These are phyloP conservation scores for Ophioceras dolichostomum DNA, from an alignment of 2,329 filamentous ascomycete genomes.

Conservation along the genomic window DNA sequence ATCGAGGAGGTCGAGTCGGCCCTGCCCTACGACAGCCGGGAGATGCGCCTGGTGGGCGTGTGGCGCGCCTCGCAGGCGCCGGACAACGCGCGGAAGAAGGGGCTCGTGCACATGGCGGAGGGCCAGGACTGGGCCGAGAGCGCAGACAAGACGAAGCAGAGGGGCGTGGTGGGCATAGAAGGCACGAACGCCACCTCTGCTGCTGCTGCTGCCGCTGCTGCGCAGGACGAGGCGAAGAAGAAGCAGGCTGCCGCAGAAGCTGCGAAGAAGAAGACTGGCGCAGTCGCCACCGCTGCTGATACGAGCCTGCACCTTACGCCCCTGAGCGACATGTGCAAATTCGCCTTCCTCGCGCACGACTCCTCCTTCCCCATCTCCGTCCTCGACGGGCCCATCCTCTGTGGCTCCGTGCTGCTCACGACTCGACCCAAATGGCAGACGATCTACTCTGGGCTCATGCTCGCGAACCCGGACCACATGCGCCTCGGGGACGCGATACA, in stretches of 20 bases:
- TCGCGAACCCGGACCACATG: background rate
- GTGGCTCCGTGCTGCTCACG: background rate
- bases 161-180: background rate
- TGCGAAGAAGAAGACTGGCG: background rate
- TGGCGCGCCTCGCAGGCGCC: background rate
- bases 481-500: background rate
- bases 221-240: background rate
- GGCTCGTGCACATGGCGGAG: background rate
- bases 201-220: background rate
- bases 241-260: no score
- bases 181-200: background rate
- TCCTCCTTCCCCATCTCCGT: background rate
- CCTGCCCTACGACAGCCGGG: background rate
- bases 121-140: background rate
- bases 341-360: slow-evolving; percentile 1
- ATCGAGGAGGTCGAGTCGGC: background rate
- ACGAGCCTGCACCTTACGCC: background rate
- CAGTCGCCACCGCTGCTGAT: background rate
- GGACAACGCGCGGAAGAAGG: background rate
- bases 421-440: background rate
- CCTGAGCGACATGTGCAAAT: background rate
- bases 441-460: slow-evolving; percentile 1
- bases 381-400: background rate
- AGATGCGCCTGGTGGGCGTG: background rate
- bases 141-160: background rate